Conservation (phyloP, 1,284 basidiomycete species). For the Cryptococcus maquisensis region DNA sequence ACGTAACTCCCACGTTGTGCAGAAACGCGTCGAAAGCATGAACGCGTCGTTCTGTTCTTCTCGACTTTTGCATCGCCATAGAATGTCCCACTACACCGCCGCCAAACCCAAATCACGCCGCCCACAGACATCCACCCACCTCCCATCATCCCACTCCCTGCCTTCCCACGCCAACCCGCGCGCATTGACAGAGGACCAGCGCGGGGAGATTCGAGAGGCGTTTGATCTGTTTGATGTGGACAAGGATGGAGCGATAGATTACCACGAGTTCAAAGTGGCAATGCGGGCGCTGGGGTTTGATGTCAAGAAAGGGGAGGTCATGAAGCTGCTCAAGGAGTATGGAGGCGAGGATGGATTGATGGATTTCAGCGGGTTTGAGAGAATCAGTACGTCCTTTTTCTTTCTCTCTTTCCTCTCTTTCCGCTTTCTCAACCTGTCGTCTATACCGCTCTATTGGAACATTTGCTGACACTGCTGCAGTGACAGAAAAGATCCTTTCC, state of each 20-base stretch:
- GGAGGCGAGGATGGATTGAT: constrained; percentile 89
- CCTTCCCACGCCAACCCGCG: constrained; percentile 1
- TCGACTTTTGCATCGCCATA: not conserved
- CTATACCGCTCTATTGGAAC: too few species aligned
- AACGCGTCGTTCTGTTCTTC: not conserved
- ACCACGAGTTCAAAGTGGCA: constrained; percentile 98
- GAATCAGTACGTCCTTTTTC: constrained; percentile 73
- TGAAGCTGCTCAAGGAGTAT: constrained; percentile 89
- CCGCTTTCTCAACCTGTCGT: too few species aligned
- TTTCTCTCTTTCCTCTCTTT: not conserved
- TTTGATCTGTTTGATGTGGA: constrained; percentile 99
- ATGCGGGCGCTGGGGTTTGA: constrained; percentile 98
- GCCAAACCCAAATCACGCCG: constrained; percentile 12
- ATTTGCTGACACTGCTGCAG: constrained; percentile 50
- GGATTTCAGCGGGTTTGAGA: constrained; percentile 90
- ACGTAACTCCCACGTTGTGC: too few species aligned
- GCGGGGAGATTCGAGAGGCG: constrained; percentile 96
- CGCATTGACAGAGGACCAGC: constrained; percentile 84
- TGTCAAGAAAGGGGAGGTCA: constrained; percentile 94
- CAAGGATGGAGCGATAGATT: constrained; percentile 94
- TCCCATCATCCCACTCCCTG: not conserved
- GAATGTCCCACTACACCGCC: constrained; percentile 14
- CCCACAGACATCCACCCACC: not conserved
- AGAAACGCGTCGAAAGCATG: not conserved
- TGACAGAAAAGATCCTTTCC: constrained; percentile 88